phyloP scores from a whole-genome alignment of 495 filamentous ascomycete species.

The Xylaria curta region DNA sequence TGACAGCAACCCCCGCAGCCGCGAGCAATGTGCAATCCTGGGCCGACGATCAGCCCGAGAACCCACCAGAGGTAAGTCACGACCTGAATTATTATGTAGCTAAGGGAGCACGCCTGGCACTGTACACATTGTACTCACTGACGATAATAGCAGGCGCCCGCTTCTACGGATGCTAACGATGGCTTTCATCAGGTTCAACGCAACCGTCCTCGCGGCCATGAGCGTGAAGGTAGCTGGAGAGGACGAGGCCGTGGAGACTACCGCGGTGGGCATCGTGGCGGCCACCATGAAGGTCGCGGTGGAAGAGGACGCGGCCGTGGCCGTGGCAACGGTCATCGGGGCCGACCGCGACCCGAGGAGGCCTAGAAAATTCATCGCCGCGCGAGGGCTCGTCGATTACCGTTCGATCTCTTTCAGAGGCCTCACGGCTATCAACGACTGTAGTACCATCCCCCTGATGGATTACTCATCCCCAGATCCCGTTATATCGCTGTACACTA shows the following conservation, averaged over 20 bases:
- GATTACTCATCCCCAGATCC: slow-evolving; percentile 15
- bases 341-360: slow-evolving; percentile 42
- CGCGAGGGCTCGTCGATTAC: slow-evolving; percentile 27
- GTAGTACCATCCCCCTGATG: slow-evolving; percentile 17
- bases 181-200: slow-evolving; percentile 76
- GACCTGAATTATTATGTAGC: background rate
- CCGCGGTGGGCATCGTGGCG: slow-evolving; percentile 62
- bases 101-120: background rate
- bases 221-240: slow-evolving; percentile 57
- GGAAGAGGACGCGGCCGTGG: slow-evolving; percentile 55
- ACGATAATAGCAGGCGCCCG: slow-evolving; percentile 34
- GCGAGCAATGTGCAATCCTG: slow-evolving; percentile 63
- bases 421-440: slow-evolving; percentile 16
- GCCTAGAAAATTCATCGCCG: slow-evolving; percentile 45
- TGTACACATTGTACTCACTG: slow-evolving; percentile 27
- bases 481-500: slow-evolving; percentile 28
- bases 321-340: slow-evolving; percentile 43
- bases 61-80: slow-evolving; percentile 45
- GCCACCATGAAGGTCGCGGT: slow-evolving; percentile 54
- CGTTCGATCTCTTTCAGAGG: slow-evolving; percentile 19
- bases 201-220: slow-evolving; percentile 55
- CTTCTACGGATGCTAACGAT: slow-evolving; percentile 54
- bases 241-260: slow-evolving; percentile 62
- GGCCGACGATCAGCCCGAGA: slow-evolving; percentile 69
- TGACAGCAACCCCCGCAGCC: slow-evolving; percentile 64